Conservation (phyloP, 176 grass and related monocot genomes). For the Aegilops tauschii region DNA sequence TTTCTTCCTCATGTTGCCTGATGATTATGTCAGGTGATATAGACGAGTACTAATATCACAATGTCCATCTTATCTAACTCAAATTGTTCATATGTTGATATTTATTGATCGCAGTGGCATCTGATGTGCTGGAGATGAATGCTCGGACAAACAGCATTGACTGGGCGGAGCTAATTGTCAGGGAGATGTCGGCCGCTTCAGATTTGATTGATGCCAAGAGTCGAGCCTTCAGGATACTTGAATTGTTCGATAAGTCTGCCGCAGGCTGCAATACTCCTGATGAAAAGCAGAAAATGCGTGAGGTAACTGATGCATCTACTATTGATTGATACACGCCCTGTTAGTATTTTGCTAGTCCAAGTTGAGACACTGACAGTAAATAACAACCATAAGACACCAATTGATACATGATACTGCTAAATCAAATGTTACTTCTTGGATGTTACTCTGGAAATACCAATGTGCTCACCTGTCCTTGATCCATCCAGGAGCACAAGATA, state of each 20-base stretch:
- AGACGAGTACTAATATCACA: not conserved
- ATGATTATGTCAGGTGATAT: not conserved
- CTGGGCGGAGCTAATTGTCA: constrained; percentile 60
- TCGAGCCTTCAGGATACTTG: constrained; percentile 46
- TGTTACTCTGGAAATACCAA: not conserved
- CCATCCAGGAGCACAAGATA: constrained; percentile 47
- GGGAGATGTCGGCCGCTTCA: constrained; percentile 45
- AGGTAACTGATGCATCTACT: constrained; percentile 31
- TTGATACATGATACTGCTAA: not conserved
- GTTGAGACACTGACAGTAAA: too few relatives aligned
- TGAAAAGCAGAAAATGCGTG: constrained; percentile 10
- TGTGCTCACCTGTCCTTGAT: not conserved
- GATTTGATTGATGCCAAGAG: constrained; percentile 56
- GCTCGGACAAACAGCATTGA: constrained; percentile 16
- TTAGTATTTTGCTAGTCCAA: not conserved
- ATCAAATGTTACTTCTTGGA: not conserved
- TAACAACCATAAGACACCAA: not conserved
- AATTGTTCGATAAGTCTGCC: constrained; percentile 44
- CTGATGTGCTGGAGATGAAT: not conserved
- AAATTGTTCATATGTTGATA: not conserved
- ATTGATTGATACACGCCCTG: not conserved
- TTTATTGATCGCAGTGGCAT: not conserved
- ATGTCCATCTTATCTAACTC: not conserved
- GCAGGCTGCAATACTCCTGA: not conserved
- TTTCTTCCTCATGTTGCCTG: not conserved